These are phyloP conservation scores for Solanum hybrid DNA, from an alignment of 305 asterid genomes.

Conservation along the genomic window DNA sequence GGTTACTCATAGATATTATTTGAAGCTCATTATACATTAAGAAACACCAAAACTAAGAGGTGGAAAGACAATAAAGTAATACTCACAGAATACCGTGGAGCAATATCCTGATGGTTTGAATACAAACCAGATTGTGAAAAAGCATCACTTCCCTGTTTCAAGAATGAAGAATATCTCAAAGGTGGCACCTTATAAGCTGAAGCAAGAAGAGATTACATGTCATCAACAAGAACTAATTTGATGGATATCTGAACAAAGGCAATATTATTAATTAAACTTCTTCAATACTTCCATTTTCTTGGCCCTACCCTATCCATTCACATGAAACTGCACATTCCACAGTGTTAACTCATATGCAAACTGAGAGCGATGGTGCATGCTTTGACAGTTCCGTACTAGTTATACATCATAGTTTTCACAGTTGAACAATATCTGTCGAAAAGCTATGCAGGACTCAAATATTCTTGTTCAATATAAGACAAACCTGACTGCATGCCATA, in stretches of 20 bases:
- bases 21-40: not conserved
- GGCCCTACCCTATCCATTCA: not conserved
- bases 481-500: slow-evolving; percentile 93
- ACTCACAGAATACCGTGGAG: slow-evolving; percentile 86
- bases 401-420: not conserved
- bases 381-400: not conserved
- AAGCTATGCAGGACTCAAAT: not conserved
- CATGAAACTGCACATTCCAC: not conserved
- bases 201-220: not conserved
- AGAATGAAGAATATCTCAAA: slow-evolving; percentile 5
- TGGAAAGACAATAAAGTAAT: not conserved
- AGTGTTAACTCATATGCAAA: not conserved
- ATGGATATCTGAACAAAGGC: not conserved
- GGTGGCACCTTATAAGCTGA: not conserved
- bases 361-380: not conserved
- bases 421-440: not conserved
- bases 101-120: slow-evolving; percentile 89
- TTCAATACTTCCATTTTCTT: not conserved
- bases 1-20: not conserved
- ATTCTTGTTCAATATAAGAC: not conserved
- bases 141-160: slow-evolving; percentile 72
- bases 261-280: not conserved
- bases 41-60: not conserved
- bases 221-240: not conserved
- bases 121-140: slow-evolving; percentile 89